These are phyloP conservation scores for Phoenix dactylifera DNA, from an alignment of 176 grass and related monocot genomes.

Conservation along the genomic window DNA sequence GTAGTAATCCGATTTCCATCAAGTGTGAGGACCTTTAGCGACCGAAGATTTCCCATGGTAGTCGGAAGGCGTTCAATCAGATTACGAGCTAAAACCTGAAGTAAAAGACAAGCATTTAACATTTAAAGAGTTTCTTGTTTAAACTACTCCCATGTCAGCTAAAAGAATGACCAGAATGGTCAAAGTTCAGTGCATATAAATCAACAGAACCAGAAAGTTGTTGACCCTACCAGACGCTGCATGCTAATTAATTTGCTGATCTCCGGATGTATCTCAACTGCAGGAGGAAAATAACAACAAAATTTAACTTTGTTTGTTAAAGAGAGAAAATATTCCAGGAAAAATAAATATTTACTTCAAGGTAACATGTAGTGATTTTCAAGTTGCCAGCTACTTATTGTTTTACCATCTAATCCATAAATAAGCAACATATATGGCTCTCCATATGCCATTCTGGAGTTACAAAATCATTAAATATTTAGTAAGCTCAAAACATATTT, in stretches of 20 bases:
- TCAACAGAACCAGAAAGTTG: conserved; percentile 14
- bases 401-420: no score
- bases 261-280: conserved; percentile 64
- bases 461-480: no score
- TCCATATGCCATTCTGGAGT: no score
- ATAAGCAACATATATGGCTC: no score
- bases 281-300: conserved; percentile 21
- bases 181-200: not conserved
- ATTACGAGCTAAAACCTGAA: conserved; percentile 83
- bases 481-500: no score
- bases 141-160: not conserved
- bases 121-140: not conserved
- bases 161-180: no score
- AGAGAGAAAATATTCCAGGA: not conserved
- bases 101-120: not conserved
- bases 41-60: conserved; percentile 74
- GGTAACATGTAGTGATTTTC: not conserved
- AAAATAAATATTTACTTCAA: not conserved
- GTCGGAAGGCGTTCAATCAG: conserved; percentile 61
- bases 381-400: no score
- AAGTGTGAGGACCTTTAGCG: conserved; percentile 80
- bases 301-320: conserved; percentile 21
- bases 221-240: conserved; percentile 81
- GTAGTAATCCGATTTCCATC: conserved; percentile 71
- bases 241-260: conserved; percentile 61